Conservation (phyloP, 1,284 basidiomycete genomes). For the Grifola frondosa region DNA sequence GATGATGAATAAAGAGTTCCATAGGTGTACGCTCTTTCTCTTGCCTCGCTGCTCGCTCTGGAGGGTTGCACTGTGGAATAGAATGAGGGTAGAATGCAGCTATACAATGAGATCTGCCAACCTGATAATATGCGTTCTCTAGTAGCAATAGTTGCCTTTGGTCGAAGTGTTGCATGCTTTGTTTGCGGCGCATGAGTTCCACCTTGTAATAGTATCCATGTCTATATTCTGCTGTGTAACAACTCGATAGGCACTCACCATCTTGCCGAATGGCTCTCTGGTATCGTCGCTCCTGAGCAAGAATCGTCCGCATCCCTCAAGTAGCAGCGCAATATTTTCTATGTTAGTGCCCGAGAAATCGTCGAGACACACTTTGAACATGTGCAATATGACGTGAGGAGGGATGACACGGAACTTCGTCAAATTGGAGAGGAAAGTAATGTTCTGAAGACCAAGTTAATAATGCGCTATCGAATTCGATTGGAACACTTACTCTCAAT, state of each 20-base stretch:
- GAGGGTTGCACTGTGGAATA: slow-evolving; percentile 84
- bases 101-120: slow-evolving; percentile 31
- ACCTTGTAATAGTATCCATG: slow-evolving; percentile 48
- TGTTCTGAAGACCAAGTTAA: slow-evolving; percentile 58
- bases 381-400: slow-evolving; percentile 89
- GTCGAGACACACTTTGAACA: slow-evolving; percentile 95
- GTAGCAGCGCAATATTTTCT: slow-evolving; percentile 88
- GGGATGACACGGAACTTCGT: slow-evolving; percentile 97
- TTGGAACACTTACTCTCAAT: slow-evolving; percentile 62
- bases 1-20: slow-evolving; percentile 91
- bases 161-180: slow-evolving; percentile 90
- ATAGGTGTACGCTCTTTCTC: slow-evolving; percentile 86
- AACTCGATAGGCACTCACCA: slow-evolving; percentile 48
- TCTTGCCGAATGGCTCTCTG: slow-evolving; percentile 76
- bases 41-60: slow-evolving; percentile 84
- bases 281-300: slow-evolving; percentile 89
- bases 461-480: slow-evolving; percentile 2
- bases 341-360: slow-evolving; percentile 92
- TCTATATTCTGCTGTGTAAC: not conserved
- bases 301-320: slow-evolving; percentile 95
- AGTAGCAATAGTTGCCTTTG: slow-evolving; percentile 86
- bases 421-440: slow-evolving; percentile 86
- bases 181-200: slow-evolving; percentile 93
- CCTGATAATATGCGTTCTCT: slow-evolving; percentile 98
- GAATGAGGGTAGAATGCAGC: slow-evolving; percentile 10